Base-by-base conservation (phyloP, 106 monocot species). In the Xerophyta viscosa region DNA sequence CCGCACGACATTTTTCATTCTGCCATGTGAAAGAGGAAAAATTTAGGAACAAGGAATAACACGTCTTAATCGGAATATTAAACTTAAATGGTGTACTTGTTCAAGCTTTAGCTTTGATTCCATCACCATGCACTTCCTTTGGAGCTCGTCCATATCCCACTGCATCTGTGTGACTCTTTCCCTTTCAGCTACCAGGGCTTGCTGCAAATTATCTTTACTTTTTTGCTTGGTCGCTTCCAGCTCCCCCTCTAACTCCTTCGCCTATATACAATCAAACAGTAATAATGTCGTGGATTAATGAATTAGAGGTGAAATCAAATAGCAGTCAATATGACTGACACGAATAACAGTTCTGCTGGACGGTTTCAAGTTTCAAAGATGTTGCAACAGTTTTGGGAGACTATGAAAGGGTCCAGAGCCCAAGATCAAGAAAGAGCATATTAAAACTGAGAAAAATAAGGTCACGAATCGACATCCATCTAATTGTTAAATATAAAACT, bases 91-190 rank as follows among this genome's bases (percentile, higher is more conserved):
- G 11, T 45, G 54, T 41, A 93, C 92, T 53, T 87, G 65, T 64
- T 87, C 77, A 74, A 60, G 43, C 65, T 76, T 76, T 27, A 96
- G 48, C 46, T 65, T 78, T 29, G 94, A 67, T 52, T 88, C 81
- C 81, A 85, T 72, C 24, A 76, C 79, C 19, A 65, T 33, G 55
- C 51, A 76, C 45, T 85, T 88, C 61, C 85, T 85, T 20, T 37
- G 58, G 56, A 85, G 70, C 52, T 96, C 94, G 79, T 85, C 88
- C 70, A 79, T 80, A 37, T 96, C 94, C 94, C 94, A 88, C 55
- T 96, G 88, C 65, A 88, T 79, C 55, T 88, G 88, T 42, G 81
- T 88, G 19, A 96, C 73, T 64, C 81, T 75, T 66, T 96, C 94
- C 71, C 81, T 88, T 71, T 96, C 94, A 56, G 71, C 27, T 49